Base-by-base conservation (phyloP, 345 rosid genomes). In the Linum lewisii region DNA sequence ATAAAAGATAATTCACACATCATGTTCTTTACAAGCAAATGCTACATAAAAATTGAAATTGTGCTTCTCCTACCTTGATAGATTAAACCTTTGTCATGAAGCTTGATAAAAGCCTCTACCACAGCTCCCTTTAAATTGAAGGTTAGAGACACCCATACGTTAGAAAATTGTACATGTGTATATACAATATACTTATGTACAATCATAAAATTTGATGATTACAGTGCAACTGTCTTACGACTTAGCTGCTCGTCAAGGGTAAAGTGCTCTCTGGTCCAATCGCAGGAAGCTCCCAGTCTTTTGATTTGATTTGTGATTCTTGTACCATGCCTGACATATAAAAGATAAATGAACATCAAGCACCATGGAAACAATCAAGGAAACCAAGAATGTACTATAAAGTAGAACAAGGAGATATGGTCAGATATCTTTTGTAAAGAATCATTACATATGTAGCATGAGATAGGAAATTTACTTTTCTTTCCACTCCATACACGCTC, bases 261-360 rank as follows among this genome's bases (percentile, higher is more conserved):
- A 72, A 92, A 92, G 61, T 60, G 84, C 70, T 88, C 96, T 77
- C 93, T 83, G 57, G 85, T 78, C 98, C 98, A 92, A 69, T 92
- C 98, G 77, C 98, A 92, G 59, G 98, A 92, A 64, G 98, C 98
- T 58, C 98, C 96, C 51, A 92, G 95, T 74, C 96, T 82, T 78
- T 88, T 92, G 54, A 92, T 92, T 76, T 92, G 98, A 74, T 83
- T 82, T 59, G 92, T 81, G 67, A 92, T 92, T 58, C 93, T 83
- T 75, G 96, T 93, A 51, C 98, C 98, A 64, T 88, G 88, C 73
- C 98, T 92, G 76, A 72, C 59, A 73, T n/a, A 51, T 20, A 61
- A 54, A 64, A 42, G 47, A 42, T 42, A 42, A 42, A 42, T 42
- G 47, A 42, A 11, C 47, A 42, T 42, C 47, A 11, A 42, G 47